Conservation (phyloP, 192 early-diverging fungal genomes). For the Geranomyces variabilis region DNA sequence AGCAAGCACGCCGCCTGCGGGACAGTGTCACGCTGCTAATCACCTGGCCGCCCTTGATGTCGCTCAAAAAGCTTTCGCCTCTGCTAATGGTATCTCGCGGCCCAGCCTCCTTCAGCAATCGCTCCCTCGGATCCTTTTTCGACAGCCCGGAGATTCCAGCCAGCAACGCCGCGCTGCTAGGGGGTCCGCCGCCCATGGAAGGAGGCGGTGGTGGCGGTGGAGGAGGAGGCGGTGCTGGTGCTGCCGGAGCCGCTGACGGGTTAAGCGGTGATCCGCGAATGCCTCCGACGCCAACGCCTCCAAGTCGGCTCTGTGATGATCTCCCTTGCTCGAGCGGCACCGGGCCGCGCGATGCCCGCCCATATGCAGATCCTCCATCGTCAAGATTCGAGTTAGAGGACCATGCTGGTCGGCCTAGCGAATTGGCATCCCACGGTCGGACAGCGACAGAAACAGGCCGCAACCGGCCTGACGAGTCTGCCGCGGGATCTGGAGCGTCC, state of each 20-base stretch:
- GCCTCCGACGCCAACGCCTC: not conserved
- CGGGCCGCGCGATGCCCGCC: conserved; percentile 11
- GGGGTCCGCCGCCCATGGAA: not conserved
- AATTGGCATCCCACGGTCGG: conserved; percentile 10
- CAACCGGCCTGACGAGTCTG: not conserved
- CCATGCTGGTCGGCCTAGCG: not conserved
- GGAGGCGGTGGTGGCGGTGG: conserved; percentile 37
- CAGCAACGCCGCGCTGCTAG: conserved; percentile 2
- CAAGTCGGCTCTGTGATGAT: not conserved
- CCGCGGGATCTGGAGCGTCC: conserved; percentile 2
- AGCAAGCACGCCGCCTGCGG: not conserved
- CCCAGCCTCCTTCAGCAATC: not conserved
- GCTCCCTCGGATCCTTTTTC: not conserved
- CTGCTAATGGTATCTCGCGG: not conserved
- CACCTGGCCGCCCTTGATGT: conserved; percentile 46
- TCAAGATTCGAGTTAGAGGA: not conserved
- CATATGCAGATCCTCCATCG: not conserved
- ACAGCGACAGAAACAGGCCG: conserved; percentile 3
- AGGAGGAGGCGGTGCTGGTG: conserved; percentile 40
- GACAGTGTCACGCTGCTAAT: too few species aligned
- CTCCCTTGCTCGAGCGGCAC: conserved; percentile 8
- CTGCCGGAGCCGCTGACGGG: conserved; percentile 4
- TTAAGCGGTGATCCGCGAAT: not conserved
- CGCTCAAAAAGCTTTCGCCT: conserved; percentile 24
- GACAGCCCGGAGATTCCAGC: not conserved